phyloP scores from a whole-genome alignment of 2,329 filamentous ascomycete species.

The Raffaelea albimanens region DNA sequence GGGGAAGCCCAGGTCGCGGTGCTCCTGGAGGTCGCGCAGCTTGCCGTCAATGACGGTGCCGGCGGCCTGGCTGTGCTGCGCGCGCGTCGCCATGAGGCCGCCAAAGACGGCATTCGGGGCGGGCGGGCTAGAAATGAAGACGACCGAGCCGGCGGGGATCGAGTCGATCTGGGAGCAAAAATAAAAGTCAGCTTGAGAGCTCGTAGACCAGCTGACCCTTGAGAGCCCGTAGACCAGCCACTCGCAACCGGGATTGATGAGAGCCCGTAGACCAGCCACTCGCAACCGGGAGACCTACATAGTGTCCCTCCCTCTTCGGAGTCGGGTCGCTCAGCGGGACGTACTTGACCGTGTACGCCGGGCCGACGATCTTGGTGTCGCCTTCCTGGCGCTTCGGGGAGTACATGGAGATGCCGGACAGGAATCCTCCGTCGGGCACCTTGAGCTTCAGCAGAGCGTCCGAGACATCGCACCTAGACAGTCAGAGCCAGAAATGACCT shows the following conservation, averaged over 20 bases:
- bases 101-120: slow-evolving; percentile 44
- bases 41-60: slow-evolving; percentile 43
- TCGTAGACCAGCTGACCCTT: too few species aligned
- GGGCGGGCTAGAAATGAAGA: slow-evolving; percentile 40
- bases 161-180: slow-evolving; percentile 36
- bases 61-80: slow-evolving; percentile 31
- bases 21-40: slow-evolving; percentile 43
- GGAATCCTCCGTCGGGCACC: slow-evolving; percentile 39
- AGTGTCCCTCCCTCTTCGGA: slow-evolving; percentile 35
- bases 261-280: too few species aligned
- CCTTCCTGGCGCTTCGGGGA: slow-evolving; percentile 41
- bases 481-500: not conserved
- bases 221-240: too few species aligned
- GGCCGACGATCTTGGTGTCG: slow-evolving; percentile 41
- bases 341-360: slow-evolving; percentile 45
- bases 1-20: slow-evolving; percentile 36
- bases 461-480: slow-evolving; percentile 35
- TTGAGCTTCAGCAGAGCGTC: slow-evolving; percentile 42
- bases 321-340: slow-evolving; percentile 34
- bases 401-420: slow-evolving; percentile 43
- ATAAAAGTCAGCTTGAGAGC: too few species aligned
- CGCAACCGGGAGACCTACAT: slow-evolving; percentile 31
- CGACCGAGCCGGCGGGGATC: slow-evolving; percentile 33
- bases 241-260: too few species aligned
- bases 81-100: slow-evolving; percentile 41